Conservation (phyloP, 169 alveolate species). For the Neospora caninum region DNA sequence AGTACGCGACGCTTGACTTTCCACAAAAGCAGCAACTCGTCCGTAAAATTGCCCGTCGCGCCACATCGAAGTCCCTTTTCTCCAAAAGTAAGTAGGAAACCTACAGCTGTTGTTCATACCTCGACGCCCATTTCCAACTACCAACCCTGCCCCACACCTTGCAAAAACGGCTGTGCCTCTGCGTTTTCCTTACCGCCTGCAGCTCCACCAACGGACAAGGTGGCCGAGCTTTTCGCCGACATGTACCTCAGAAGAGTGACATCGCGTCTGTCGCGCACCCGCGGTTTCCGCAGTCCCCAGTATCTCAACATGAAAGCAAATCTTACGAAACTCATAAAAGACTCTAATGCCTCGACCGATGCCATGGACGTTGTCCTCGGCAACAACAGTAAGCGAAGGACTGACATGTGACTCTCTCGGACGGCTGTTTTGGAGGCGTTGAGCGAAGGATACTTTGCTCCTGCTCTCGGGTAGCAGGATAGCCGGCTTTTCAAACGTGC, state of each 20-base stretch:
- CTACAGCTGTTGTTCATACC: too few relatives aligned
- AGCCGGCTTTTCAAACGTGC: too few relatives aligned
- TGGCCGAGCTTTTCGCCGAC: conserved; percentile 11
- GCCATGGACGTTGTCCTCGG: background rate
- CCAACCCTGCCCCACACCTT: too few relatives aligned
- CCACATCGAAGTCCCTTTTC: background rate
- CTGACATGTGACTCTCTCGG: too few relatives aligned
- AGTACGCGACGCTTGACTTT: conserved; percentile 12
- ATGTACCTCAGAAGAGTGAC: conserved; percentile 25
- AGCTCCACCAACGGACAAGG: background rate
- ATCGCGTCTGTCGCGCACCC: background rate
- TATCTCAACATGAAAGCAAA: background rate
- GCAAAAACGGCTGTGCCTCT: too few relatives aligned
- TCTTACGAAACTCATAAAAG: background rate
- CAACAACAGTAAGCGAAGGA: conserved; percentile 1
- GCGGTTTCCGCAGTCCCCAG: background rate
- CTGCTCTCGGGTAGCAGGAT: too few relatives aligned
- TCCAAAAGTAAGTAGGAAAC: conserved; percentile 8
- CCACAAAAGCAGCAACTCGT: background rate
- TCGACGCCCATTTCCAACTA: too few relatives aligned
- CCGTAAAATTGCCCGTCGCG: background rate
- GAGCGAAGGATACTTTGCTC: too few relatives aligned
- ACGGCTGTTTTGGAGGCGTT: too few relatives aligned
- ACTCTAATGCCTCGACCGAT: background rate
- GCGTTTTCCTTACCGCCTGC: background rate